Conservation (phyloP, 805 yeast genomes). For the Lipomyces sp. region DNA sequence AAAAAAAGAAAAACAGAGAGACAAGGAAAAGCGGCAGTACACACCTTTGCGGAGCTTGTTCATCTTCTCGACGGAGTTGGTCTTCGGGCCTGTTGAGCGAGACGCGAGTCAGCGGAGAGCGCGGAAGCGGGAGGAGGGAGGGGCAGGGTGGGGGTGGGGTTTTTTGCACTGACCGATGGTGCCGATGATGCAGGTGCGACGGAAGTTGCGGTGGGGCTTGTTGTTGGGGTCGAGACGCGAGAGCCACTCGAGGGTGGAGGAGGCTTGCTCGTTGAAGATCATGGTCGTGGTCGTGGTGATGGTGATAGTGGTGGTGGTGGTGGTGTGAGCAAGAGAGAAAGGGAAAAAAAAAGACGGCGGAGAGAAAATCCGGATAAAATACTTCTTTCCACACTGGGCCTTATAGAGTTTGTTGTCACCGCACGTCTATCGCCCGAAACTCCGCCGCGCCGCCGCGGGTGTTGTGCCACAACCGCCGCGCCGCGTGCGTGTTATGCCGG, state of each 20-base stretch:
- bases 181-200: slow-evolving; percentile 97
- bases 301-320: neutral
- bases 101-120: no score
- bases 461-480: no score
- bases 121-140: neutral
- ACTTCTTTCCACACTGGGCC: no score
- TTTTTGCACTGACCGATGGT: slow-evolving; percentile 60
- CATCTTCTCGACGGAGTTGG: slow-evolving; percentile 82
- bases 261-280: slow-evolving; percentile 28
- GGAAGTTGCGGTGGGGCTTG: slow-evolving; percentile 72
- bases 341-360: no score
- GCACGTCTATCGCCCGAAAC: no score
- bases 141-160: neutral
- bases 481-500: no score
- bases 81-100: slow-evolving; percentile 71
- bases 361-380: no score
- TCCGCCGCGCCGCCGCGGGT: no score
- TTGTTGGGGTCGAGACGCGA: slow-evolving; percentile 67
- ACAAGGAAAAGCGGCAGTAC: slow-evolving; percentile 2
- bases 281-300: slow-evolving; percentile 4
- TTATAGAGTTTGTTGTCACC: no score
- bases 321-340: neutral
- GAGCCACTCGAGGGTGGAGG: slow-evolving; percentile 66
- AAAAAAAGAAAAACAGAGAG: neutral
- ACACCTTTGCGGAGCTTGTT: slow-evolving; percentile 72